A percentile compares a stretch with the other conserved stretches of the same genome.
These are phyloP conservation scores for Aspergillus texensis DNA, from an alignment of 2,329 filamentous ascomycete species.

Conservation along the genomic window DNA sequence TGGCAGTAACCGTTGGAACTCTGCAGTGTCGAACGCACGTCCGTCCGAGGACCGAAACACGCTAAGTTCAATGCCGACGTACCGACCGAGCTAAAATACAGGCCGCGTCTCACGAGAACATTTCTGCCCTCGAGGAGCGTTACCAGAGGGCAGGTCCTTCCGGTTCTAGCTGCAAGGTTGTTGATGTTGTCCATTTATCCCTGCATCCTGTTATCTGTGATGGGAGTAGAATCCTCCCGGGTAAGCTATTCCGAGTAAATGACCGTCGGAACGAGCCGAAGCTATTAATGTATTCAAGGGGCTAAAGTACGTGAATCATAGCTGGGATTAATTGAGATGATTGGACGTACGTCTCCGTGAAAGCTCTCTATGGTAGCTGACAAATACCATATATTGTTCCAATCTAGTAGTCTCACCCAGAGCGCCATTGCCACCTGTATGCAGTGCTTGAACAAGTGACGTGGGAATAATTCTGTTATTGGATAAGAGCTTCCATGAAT, in stretches of 20 bases:
- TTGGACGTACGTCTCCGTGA: background rate
- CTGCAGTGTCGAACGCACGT: no score
- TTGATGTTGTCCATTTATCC: background rate
- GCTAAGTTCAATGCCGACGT: background rate
- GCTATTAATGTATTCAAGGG: background rate
- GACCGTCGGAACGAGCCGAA: background rate
- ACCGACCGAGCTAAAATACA: background rate
- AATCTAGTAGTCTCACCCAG: background rate
- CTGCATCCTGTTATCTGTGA: background rate
- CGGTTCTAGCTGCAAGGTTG: background rate
- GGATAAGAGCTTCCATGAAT: background rate
- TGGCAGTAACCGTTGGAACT: no score
- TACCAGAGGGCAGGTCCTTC: background rate
- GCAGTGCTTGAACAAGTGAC: background rate
- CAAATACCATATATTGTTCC: background rate
- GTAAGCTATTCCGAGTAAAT: background rate
- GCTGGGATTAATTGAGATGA: background rate
- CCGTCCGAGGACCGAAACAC: no score
- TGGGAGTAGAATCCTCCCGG: background rate
- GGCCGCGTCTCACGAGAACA: background rate
- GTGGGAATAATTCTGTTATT: background rate
- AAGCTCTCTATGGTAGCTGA: background rate
- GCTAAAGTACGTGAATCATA: background rate
- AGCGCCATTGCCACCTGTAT: background rate
- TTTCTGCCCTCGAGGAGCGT: background rate